Percentiles rank a stretch among this genome's conserved stretches.
These are phyloP conservation scores for Ophiostoma australiae DNA, from an alignment of 2,329 filamentous ascomycete species.

Conservation along the genomic window DNA sequence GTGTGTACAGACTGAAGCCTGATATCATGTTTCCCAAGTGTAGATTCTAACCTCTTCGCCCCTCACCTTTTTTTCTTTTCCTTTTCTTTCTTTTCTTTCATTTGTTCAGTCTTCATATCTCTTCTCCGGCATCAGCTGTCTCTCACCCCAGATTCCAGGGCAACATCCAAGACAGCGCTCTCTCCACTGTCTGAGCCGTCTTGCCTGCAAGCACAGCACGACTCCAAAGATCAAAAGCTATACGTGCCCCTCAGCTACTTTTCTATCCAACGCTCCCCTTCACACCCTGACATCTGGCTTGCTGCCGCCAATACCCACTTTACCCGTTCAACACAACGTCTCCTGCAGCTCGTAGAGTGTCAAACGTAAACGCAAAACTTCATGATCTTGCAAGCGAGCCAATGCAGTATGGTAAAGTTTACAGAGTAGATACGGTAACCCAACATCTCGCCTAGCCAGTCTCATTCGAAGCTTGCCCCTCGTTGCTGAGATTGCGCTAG, in stretches of 20 bases:
- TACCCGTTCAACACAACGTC: conserved; percentile 6
- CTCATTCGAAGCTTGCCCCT: not conserved
- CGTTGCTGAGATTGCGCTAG: not conserved
- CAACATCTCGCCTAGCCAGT: not conserved
- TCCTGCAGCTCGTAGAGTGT: not conserved
- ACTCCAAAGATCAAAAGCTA: not conserved
- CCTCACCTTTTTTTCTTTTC: not conserved
- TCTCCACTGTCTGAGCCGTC: not conserved
- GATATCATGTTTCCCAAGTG: not conserved
- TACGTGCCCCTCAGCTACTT: not conserved
- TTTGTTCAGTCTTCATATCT: not conserved
- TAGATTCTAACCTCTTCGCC: not conserved
- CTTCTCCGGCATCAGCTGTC: not conserved
- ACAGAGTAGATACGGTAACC: not conserved
- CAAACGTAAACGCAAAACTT: not conserved
- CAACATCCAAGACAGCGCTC: not conserved
- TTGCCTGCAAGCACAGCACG: not conserved
- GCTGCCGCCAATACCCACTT: not conserved
- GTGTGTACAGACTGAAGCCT: not conserved
- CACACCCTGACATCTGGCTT: not conserved
- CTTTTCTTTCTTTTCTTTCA: not conserved
- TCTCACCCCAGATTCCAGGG: not conserved
- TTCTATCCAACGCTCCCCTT: not conserved
- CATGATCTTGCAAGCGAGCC: conserved; percentile 8
- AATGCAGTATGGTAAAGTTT: not conserved